These are phyloP conservation scores for Pleurotus giganteus DNA, from an alignment of 768 basidiomycete species.

Conservation along the genomic window DNA sequence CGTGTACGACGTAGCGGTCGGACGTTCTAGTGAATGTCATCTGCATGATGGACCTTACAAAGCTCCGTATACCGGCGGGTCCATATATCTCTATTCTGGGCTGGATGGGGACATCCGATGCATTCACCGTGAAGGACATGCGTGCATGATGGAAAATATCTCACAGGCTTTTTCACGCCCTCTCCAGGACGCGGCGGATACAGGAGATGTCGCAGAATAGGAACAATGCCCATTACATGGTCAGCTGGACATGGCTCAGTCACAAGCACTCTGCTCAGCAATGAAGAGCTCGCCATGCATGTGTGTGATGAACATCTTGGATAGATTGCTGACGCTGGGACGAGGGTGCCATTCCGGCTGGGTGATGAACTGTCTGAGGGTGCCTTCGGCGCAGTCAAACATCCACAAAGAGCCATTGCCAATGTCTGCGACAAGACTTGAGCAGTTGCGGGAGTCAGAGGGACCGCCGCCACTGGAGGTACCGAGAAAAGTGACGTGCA, in stretches of 20 bases:
- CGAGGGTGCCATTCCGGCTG: constrained; percentile 40
- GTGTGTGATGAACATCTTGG: constrained; percentile 80
- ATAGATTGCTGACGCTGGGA: constrained; percentile 46
- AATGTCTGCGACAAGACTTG: constrained; percentile 65
- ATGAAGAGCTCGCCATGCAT: constrained; percentile 60
- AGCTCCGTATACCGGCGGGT: constrained; percentile 71
- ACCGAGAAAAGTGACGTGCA: constrained; percentile 67
- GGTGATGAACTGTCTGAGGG: constrained; percentile 60
- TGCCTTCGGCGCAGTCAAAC: constrained; percentile 85
- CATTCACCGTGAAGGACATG: constrained; percentile 1
- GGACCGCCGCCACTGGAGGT: constrained; percentile 80
- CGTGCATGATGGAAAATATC: constrained; percentile 9
- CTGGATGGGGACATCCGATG: constrained; percentile 22
- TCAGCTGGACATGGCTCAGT: constrained; percentile 43
- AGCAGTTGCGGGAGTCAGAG: constrained; percentile 69
- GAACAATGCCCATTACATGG: constrained; percentile 73
- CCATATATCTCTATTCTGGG: constrained; percentile 74
- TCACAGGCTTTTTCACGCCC: constrained; percentile 16
- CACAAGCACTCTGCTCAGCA: neutral
- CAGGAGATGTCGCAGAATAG: constrained; percentile 60
- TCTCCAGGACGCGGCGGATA: constrained; percentile 36
- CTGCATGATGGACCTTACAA: constrained; percentile 68
- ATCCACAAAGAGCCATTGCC: constrained; percentile 67
- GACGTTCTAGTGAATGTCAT: constrained; percentile 63
- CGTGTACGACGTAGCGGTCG: constrained; percentile 74